Evolutionary conservation across 192 early-diverging fungal species (phyloP).

Genomic region (Rhizophagus sp.): DNA sequence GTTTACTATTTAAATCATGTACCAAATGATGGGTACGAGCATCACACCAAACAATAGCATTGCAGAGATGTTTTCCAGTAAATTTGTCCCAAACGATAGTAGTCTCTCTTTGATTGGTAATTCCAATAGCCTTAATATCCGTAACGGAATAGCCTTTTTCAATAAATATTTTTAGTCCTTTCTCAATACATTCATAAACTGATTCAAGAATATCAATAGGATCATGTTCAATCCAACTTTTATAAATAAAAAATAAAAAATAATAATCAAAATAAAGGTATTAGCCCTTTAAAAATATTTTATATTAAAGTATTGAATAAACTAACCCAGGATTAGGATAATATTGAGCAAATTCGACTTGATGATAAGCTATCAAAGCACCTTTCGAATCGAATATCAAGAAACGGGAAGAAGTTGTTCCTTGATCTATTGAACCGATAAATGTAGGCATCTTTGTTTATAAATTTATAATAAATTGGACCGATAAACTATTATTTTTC

Average conservation of each 20-base stretch:
- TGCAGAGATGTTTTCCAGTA: slow-evolving; percentile 77
- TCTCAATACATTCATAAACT: slow-evolving; percentile 67
- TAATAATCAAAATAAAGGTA: too few species aligned
- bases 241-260: background rate
- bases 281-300: too few species aligned
- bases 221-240: slow-evolving; percentile 88
- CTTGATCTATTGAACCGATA: slow-evolving; percentile 91
- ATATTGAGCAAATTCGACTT: slow-evolving; percentile 79
- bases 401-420: slow-evolving; percentile 89
- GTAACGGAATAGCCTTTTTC: slow-evolving; percentile 57
- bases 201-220: slow-evolving; percentile 73
- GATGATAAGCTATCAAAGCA: slow-evolving; percentile 68
- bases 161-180: slow-evolving; percentile 63
- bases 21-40: slow-evolving; percentile 80
- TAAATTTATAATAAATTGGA: too few species aligned
- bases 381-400: slow-evolving; percentile 84
- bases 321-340: slow-evolving; percentile 73
- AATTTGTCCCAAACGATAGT: slow-evolving; percentile 84
- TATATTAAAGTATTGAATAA: background rate
- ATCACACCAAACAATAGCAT: slow-evolving; percentile 94
- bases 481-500: too few species aligned
- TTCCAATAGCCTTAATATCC: slow-evolving; percentile 72
- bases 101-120: slow-evolving; percentile 96
- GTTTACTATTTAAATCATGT: slow-evolving; percentile 51
- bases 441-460: slow-evolving; percentile 43